Percentiles rank a stretch among this genome's conserved stretches.
phyloP scores from a whole-genome alignment of 345 rosid genomes.

The Chamaenerion angustifolium region DNA sequence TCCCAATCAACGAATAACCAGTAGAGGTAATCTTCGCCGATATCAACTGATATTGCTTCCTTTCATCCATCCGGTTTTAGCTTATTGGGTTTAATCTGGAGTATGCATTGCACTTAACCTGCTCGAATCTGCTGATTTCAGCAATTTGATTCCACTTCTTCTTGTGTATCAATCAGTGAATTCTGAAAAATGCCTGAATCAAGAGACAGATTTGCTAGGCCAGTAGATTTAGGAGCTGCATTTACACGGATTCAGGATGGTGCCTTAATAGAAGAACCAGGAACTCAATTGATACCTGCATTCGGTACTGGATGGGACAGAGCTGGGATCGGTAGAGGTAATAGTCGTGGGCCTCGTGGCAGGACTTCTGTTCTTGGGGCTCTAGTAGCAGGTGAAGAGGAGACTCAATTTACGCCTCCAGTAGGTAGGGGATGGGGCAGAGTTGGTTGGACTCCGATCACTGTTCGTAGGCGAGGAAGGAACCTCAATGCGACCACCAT shows the following conservation, averaged over 20 bases:
- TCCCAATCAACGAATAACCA: too few species aligned
- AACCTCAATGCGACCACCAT: conserved; percentile 13
- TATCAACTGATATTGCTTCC: too few species aligned
- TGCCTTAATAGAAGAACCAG: conserved; percentile 4
- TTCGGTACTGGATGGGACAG: conserved; percentile 6
- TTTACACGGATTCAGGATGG: conserved; percentile 19
- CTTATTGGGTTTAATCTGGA: not conserved
- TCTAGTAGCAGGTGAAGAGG: conserved; percentile 1
- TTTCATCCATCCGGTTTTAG: not conserved
- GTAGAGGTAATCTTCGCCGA: too few species aligned
- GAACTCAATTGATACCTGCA: conserved; percentile 1
- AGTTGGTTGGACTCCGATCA: conserved; percentile 27
- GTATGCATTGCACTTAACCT: not conserved
- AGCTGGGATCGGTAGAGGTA: conserved; percentile 21
- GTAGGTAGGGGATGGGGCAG: conserved; percentile 6
- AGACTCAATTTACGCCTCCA: conserved; percentile 1
- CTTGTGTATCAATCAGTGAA: conserved; percentile 1
- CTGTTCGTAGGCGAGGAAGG: conserved; percentile 12
- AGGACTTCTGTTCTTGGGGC: too few species aligned
- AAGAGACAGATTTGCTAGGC: conserved; percentile 49
- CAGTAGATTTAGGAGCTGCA: conserved; percentile 32
- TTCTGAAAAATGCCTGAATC: conserved; percentile 35
- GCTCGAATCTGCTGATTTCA: not conserved
- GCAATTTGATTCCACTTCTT: not conserved
- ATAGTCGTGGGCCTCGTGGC: too few species aligned